phyloP scores from a whole-genome alignment of 176 grass and related monocot species.

The Ampelocalamus luodianensis region DNA sequence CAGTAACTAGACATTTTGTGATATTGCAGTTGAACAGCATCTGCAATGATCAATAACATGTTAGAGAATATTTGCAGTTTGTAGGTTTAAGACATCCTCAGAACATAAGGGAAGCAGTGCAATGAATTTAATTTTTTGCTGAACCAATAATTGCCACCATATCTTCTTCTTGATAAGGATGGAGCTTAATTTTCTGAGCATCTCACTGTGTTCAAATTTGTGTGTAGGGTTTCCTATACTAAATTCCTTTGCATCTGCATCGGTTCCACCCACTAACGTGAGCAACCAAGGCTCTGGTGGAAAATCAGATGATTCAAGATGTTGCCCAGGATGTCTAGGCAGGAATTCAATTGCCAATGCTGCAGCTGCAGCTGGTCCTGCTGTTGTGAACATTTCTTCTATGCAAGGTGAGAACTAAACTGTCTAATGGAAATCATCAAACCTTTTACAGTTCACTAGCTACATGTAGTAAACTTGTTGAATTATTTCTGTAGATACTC shows the following conservation, averaged over 20 bases:
- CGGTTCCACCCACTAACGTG: constrained; percentile 35
- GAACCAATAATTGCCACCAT: neutral
- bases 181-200: neutral
- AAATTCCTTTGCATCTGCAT: constrained; percentile 47
- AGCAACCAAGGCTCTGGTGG: constrained; percentile 46
- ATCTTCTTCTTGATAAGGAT: neutral
- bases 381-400: constrained; percentile 82
- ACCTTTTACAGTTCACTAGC: neutral
- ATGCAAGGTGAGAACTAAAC: constrained; percentile 44
- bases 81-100: neutral
- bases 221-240: constrained; percentile 39
- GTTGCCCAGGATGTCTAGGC: constrained; percentile 57
- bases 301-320: constrained; percentile 57
- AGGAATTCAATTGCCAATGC: constrained; percentile 77
- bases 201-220: constrained; percentile 20
- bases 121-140: neutral
- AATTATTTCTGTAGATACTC: constrained; percentile 48
- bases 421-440: neutral
- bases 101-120: neutral
- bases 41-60: neutral
- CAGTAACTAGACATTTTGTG: neutral
- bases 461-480: constrained; percentile 31
- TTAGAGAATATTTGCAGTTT: neutral
- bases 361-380: constrained; percentile 67
- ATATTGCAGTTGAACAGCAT: neutral